A percentile compares a stretch with the other conserved stretches of the same genome.
Conservation (phyloP, 1,139 yeast species). For the Wickerhamiella infanticola region DNA sequence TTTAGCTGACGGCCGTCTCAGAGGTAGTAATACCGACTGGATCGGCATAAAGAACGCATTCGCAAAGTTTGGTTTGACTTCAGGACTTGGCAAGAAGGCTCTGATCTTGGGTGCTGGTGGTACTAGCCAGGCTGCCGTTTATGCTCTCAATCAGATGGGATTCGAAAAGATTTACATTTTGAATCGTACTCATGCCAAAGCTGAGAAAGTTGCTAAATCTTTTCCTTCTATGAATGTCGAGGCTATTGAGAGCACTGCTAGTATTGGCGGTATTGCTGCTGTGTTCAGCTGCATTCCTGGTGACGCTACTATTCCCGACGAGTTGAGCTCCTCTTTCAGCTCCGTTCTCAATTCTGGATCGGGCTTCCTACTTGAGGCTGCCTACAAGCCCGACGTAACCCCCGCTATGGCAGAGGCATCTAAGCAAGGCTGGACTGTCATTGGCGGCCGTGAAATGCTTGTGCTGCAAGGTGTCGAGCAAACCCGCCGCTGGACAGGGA, state of each 20-base stretch:
- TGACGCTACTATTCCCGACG: constrained; percentile 52
- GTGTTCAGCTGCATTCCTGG: constrained; percentile 80
- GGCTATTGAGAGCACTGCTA: constrained; percentile 19
- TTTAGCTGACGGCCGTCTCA: constrained; percentile 31
- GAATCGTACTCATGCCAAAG: constrained; percentile 63
- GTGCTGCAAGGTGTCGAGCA: constrained; percentile 87
- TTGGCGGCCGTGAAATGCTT: constrained; percentile 84
- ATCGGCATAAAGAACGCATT: constrained; percentile 67
- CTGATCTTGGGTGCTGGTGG: constrained; percentile 94
- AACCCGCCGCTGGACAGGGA: constrained; percentile 64
- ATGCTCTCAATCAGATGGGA: constrained; percentile 69
- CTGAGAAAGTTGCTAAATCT: constrained; percentile 39
- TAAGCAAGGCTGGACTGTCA: constrained; percentile 48
- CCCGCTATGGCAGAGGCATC: constrained; percentile 68
- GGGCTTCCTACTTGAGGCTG: constrained; percentile 61
- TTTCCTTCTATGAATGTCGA: constrained; percentile 54
- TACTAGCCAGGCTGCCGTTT: constrained; percentile 88
- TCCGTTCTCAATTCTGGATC: constrained; percentile 29
- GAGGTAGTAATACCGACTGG: constrained; percentile 96
- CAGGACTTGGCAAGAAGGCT: constrained; percentile 14
- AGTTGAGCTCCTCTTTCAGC: constrained; percentile 29
- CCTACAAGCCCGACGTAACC: constrained; percentile 77
- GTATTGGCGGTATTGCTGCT: constrained; percentile 32
- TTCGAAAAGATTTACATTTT: constrained; percentile 60
- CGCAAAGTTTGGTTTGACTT: constrained; percentile 11